Evolutionary conservation across 2,329 filamentous ascomycete genomes (phyloP).

Genomic region (Cordyceps javanica): DNA sequence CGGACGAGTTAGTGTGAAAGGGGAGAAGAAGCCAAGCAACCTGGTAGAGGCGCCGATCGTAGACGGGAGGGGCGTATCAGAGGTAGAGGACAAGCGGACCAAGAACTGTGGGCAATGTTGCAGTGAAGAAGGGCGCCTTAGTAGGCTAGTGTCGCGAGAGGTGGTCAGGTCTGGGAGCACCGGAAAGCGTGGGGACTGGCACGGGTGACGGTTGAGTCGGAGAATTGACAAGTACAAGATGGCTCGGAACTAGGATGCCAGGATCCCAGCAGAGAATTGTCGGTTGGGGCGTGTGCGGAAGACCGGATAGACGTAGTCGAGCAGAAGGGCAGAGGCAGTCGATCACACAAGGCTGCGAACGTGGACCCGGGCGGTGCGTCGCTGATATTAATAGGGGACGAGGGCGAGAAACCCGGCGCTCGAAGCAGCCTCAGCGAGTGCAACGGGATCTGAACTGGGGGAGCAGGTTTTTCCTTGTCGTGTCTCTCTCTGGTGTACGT

Average conservation of each 20-base stretch:
- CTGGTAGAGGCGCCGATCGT: conserved; percentile 11
- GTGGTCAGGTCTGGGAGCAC: conserved; percentile 13
- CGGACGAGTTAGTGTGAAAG: neutral
- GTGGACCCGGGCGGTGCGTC: neutral
- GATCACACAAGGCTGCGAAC: conserved; percentile 4
- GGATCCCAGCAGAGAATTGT: neutral
- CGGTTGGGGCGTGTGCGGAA: neutral
- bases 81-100: conserved; percentile 6
- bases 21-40: conserved; percentile 11
- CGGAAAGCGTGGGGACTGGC: conserved; percentile 5
- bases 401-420: neutral
- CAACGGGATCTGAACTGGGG: neutral
- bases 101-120: conserved; percentile 16
- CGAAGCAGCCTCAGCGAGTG: neutral
- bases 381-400: neutral
- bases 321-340: neutral
- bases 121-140: conserved; percentile 19
- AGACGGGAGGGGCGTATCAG: conserved; percentile 8
- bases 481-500: conserved; percentile 4
- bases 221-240: conserved; percentile 3
- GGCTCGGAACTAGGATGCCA: neutral
- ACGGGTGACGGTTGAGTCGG: conserved; percentile 1
- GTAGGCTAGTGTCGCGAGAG: conserved; percentile 20
- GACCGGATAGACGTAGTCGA: conserved; percentile 3
- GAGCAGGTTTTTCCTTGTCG: neutral